phyloP scores from a whole-genome alignment of 805 yeast species.

The Saccharomycopsis capsularis region DNA sequence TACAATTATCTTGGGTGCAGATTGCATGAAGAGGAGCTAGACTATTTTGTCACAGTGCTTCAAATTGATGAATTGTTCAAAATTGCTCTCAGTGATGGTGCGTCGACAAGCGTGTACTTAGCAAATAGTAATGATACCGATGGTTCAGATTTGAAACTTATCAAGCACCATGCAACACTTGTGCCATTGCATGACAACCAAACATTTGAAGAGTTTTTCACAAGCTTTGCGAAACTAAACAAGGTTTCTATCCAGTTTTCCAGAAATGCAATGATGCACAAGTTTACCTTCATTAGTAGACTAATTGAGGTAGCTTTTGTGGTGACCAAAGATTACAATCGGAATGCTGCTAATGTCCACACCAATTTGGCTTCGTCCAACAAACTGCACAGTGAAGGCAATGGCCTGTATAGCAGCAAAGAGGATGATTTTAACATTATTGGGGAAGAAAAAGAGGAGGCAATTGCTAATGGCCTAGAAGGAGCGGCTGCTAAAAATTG shows the following conservation, averaged over 20 bases:
- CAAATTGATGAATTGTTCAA: neutral
- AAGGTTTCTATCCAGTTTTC: neutral
- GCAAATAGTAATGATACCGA: no score
- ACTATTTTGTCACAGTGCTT: constrained; percentile 1
- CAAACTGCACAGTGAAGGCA: no score
- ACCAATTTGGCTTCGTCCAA: neutral
- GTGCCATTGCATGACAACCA: neutral
- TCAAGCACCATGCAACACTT: no score
- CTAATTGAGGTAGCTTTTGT: neutral
- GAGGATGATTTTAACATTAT: no score
- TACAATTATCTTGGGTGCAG: neutral
- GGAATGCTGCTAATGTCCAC: neutral
- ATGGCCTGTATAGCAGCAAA: no score
- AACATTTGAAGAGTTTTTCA: constrained; percentile 2
- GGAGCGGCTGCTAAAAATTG: no score
- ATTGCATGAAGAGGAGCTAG: neutral
- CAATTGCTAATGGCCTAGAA: no score
- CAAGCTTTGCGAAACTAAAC: neutral
- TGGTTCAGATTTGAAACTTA: no score
- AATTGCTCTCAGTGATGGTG: neutral
- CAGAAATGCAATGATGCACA: neutral
- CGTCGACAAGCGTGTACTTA: neutral
- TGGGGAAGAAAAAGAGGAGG: no score
- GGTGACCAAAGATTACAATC: neutral
- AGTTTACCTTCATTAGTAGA: neutral